A percentile compares a stretch with the other conserved stretches of the same genome.
Evolutionary conservation across 495 filamentous ascomycete species (phyloP).

Genomic region (Podospora conica): DNA sequence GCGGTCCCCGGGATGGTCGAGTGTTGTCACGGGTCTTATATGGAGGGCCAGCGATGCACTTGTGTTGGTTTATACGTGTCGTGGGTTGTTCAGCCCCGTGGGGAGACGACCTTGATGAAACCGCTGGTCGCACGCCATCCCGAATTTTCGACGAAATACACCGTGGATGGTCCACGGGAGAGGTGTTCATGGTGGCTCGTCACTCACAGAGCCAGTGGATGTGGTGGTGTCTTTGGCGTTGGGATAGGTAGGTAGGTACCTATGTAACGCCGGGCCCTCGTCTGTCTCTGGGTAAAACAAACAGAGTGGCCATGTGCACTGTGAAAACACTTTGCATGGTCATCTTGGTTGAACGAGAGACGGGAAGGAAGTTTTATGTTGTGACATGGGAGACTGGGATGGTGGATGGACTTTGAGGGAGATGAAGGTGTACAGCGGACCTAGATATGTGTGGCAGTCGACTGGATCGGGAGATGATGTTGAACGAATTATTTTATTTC

Average conservation of each 20-base stretch:
- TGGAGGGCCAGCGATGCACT: not conserved
- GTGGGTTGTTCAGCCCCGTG: not conserved
- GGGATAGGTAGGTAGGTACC: no score
- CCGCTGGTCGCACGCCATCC: not conserved
- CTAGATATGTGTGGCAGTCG: not conserved
- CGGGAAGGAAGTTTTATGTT: not conserved
- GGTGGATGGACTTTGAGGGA: not conserved
- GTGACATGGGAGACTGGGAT: not conserved
- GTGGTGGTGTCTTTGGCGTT: not conserved
- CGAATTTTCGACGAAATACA: not conserved
- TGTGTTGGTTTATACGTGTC: not conserved
- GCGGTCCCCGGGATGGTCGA: not conserved
- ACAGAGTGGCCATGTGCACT: not conserved
- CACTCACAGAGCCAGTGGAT: not conserved
- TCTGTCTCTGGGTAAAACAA: not conserved
- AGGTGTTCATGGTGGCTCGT: not conserved
- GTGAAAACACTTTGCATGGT: not conserved
- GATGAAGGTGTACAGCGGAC: not conserved
- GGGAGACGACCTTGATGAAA: not conserved
- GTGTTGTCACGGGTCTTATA: not conserved
- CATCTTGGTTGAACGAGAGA: not conserved
- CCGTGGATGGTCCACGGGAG: not conserved
- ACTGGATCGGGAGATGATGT: not conserved
- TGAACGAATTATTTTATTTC: not conserved
- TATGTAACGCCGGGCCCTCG: not conserved